Evolutionary conservation across 2,329 filamentous ascomycete genomes (phyloP).

Genomic region (Juglanconis oblonga): DNA sequence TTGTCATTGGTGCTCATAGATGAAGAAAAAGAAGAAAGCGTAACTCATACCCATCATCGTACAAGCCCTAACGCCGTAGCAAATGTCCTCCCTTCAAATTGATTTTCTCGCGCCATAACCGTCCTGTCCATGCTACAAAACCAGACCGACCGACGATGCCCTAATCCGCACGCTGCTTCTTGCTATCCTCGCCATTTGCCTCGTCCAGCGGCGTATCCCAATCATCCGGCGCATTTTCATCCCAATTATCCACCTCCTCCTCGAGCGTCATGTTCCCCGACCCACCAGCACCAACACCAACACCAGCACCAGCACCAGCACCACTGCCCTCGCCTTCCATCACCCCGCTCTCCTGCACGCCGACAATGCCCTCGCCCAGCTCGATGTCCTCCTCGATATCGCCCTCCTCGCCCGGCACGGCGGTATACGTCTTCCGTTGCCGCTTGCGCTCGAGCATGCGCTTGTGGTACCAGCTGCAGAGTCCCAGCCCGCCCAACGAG

Average conservation of each 20-base stretch:
- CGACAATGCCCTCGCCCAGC: constrained; percentile 58
- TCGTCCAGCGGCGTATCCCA: constrained; percentile 48
- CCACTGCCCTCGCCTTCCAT: constrained; percentile 27
- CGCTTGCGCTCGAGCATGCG: constrained; percentile 90
- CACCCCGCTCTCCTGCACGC: constrained; percentile 64
- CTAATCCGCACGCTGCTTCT: constrained; percentile 29
- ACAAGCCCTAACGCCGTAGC: neutral
- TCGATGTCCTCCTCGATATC: constrained; percentile 70
- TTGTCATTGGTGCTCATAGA: neutral
- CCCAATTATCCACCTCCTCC: constrained; percentile 89
- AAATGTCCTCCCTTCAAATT: neutral
- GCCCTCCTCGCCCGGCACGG: constrained; percentile 57
- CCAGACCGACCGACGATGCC: neutral
- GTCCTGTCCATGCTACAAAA: neutral
- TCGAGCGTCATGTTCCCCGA: constrained; percentile 53
- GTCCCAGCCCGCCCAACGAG: constrained; percentile 64
- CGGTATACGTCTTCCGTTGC: constrained; percentile 67
- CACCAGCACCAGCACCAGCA: constrained; percentile 15
- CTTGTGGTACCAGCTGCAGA: constrained; percentile 91
- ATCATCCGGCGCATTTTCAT: constrained; percentile 69
- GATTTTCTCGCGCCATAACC: neutral
- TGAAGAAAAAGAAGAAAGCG: neutral
- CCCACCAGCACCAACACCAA: constrained; percentile 29
- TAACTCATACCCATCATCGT: neutral
- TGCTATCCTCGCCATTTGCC: constrained; percentile 13